Evolutionary conservation across 2,329 filamentous ascomycete species (phyloP).

Genomic region (Macroventuria anomochaeta): DNA sequence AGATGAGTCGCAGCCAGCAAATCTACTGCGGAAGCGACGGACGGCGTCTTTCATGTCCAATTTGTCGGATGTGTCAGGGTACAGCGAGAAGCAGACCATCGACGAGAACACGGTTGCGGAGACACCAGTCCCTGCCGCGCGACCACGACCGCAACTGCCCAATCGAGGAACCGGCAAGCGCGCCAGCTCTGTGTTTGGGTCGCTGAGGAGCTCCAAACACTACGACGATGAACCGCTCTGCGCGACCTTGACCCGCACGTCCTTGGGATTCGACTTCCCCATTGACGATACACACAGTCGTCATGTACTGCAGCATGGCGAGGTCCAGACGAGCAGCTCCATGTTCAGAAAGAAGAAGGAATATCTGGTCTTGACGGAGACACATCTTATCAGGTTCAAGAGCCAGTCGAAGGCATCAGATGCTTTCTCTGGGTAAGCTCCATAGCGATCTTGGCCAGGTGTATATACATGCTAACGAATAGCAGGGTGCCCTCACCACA

Average conservation of each 20-base stretch:
- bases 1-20: slow-evolving; percentile 45
- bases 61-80: slow-evolving; percentile 37
- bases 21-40: slow-evolving; percentile 48
- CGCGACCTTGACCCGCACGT: slow-evolving; percentile 57
- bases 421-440: slow-evolving; percentile 53
- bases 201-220: slow-evolving; percentile 61
- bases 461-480: slow-evolving; percentile 17
- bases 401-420: slow-evolving; percentile 70
- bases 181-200: slow-evolving; percentile 63
- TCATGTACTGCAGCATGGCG: slow-evolving; percentile 69
- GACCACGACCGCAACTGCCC: slow-evolving; percentile 22
- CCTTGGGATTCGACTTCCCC: slow-evolving; percentile 48
- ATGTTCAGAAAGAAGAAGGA: slow-evolving; percentile 77
- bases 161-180: slow-evolving; percentile 37
- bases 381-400: slow-evolving; percentile 72
- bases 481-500: slow-evolving; percentile 41
- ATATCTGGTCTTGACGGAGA: slow-evolving; percentile 74
- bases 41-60: slow-evolving; percentile 46
- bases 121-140: slow-evolving; percentile 12
- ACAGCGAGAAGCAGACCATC: slow-evolving; percentile 26
- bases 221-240: slow-evolving; percentile 60
- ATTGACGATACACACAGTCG: slow-evolving; percentile 48
- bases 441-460: background rate
- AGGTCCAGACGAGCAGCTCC: slow-evolving; percentile 71
- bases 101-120: slow-evolving; percentile 23